phyloP scores from a whole-genome alignment of 352 stramenopile genomes.

The Phytopythium cucurbitacearum region DNA sequence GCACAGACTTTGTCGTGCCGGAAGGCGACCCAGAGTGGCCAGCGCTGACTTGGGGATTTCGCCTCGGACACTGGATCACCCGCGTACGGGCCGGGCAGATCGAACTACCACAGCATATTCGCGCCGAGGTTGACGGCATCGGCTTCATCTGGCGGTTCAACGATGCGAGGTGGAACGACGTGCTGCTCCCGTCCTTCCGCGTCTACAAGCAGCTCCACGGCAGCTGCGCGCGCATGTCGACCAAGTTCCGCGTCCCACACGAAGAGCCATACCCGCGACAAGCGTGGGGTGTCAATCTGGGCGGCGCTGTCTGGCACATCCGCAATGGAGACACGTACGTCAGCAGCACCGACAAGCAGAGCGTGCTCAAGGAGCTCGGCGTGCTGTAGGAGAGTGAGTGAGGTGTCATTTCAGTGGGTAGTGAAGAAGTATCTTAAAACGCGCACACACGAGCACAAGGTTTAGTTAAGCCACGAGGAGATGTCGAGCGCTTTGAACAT shows the following conservation, averaged over 20 bases:
- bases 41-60: constrained; percentile 44
- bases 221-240: constrained; percentile 64
- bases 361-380: constrained; percentile 47
- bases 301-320: constrained; percentile 79
- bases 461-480: constrained; percentile 20
- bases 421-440: too few relatives aligned
- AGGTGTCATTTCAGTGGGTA: neutral
- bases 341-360: constrained; percentile 55
- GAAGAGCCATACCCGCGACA: constrained; percentile 46
- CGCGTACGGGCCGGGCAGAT: constrained; percentile 47
- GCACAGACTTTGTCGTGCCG: constrained; percentile 70
- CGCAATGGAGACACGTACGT: constrained; percentile 80
- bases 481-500: constrained; percentile 29
- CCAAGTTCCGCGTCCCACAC: constrained; percentile 66
- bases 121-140: constrained; percentile 48
- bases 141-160: constrained; percentile 75
- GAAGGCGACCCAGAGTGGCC: constrained; percentile 53
- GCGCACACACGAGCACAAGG: neutral
- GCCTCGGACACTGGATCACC: constrained; percentile 71
- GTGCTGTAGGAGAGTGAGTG: constrained; percentile 22
- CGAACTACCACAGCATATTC: constrained; percentile 29
- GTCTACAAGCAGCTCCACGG: constrained; percentile 54
- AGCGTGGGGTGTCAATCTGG: constrained; percentile 71
- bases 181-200: constrained; percentile 63
- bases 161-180: constrained; percentile 59